Base-by-base conservation (phyloP, 805 yeast species). In the Middelhovenomyces tepae region DNA sequence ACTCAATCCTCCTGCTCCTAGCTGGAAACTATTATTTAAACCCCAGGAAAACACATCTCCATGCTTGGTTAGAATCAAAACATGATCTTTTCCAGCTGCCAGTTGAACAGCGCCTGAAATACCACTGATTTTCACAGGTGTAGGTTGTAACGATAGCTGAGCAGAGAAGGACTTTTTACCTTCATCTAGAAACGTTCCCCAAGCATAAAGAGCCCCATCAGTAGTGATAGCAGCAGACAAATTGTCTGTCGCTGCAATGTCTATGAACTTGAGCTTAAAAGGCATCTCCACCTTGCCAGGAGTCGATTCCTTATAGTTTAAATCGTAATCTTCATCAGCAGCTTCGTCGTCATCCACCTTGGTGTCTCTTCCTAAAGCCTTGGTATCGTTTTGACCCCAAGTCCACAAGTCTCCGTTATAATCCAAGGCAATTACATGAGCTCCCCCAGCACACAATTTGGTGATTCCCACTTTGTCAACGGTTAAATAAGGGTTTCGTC, bases 1-100 rank as follows among this genome's bases (percentile, higher is more conserved):
- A 7, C 51, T 26, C 27, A 49, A 42, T 16, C 87, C 75, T 49
- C 77, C 78, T 51, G 95, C 73, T 15, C 97, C 99, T 44, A 91
- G 67, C 62, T 91, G 97, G 58, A 67, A 75, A 51, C 84, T 94
- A 49, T 87, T 94, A 16, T 96, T 95, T 54, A 84, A 82, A 45
- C 99, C 99, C 98, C 98, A 91, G 0, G 97, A 87, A 51, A 71
- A 85, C 1, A 87, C 96, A 34, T 76, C 67, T 37, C 98, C 98
- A 49, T 73, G 78, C 16, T 72, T 62, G 54, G 87, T 94, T 22
- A 91, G 63, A 16, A 93, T 91, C 29, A 91, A 55, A 22, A 91
- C 55, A 53, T 91, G 98, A 54, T 91, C 97, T 54, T 87, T 87
- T 31, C 99, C 99, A 0, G 82, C 73, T 1, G 93, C 95, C 36